A percentile compares a stretch with the other conserved stretches of the same genome.
These are phyloP conservation scores for Pseudisothecium myosuroides DNA, from an alignment of 225 moss, liverwort and hornwort genomes.

Conservation along the genomic window DNA sequence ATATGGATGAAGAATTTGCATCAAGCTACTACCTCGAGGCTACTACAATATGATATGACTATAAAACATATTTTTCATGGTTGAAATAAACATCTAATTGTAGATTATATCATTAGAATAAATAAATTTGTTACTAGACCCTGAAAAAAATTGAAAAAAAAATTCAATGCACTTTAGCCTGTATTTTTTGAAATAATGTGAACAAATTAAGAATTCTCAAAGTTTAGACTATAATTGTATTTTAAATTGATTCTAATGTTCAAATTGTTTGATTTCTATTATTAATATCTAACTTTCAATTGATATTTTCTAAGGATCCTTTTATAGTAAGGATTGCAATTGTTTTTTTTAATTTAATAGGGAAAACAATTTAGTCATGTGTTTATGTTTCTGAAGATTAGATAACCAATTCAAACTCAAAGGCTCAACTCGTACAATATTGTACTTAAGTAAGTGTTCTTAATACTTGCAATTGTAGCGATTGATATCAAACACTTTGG, in stretches of 20 bases:
- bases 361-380: rapidly evolving
- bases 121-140: not conserved
- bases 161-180: not conserved
- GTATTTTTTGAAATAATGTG: rapidly evolving
- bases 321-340: not conserved
- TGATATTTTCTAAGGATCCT: rapidly evolving
- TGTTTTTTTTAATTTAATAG: not conserved
- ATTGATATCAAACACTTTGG: not conserved
- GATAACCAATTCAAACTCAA: not conserved
- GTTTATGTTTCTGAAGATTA: not conserved
- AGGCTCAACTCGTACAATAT: not conserved
- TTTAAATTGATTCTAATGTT: not conserved
- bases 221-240: not conserved
- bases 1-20: not conserved
- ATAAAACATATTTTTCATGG: not conserved
- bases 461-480: not conserved
- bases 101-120: not conserved
- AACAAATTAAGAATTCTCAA: not conserved
- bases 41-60: not conserved
- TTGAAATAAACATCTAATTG: too few relatives aligned
- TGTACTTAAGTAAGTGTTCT: not conserved
- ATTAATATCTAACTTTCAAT: not conserved
- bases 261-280: too few relatives aligned
- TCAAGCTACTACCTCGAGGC: not conserved
- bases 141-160: not conserved